Conservation (phyloP, 2,329 filamentous ascomycete species). For the Sphaerostilbella broomeana region DNA sequence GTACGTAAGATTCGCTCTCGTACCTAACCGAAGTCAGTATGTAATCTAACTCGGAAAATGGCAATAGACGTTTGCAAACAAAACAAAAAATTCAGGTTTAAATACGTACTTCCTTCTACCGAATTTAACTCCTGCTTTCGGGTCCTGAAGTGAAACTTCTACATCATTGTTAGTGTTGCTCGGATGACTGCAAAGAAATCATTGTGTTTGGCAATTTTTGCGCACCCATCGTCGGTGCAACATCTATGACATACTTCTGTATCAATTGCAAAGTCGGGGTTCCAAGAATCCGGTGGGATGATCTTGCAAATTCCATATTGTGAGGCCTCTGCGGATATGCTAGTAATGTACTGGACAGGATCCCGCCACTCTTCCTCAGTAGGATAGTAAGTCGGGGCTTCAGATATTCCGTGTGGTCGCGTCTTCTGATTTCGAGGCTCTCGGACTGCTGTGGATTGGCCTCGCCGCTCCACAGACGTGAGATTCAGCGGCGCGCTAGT, state of each 20-base stretch:
- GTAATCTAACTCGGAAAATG: slow-evolving; percentile 13
- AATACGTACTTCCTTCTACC: slow-evolving; percentile 82
- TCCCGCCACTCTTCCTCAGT: slow-evolving; percentile 93
- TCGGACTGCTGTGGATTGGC: slow-evolving; percentile 68
- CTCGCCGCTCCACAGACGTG: slow-evolving; percentile 84
- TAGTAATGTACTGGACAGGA: slow-evolving; percentile 87
- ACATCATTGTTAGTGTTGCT: slow-evolving; percentile 17
- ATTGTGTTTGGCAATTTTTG: background rate
- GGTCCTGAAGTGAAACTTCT: slow-evolving; percentile 96
- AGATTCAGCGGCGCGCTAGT: slow-evolving; percentile 65
- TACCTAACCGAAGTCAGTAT: slow-evolving; percentile 54
- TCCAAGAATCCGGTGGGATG: slow-evolving; percentile 89
- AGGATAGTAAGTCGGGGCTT: slow-evolving; percentile 85
- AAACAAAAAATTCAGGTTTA: slow-evolving; percentile 1
- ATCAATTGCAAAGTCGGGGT: slow-evolving; percentile 91
- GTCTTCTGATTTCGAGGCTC: slow-evolving; percentile 71
- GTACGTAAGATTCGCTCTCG: slow-evolving; percentile 91
- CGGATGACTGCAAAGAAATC: background rate
- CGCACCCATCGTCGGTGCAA: background rate
- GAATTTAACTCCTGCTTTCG: slow-evolving; percentile 95
- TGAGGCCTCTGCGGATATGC: slow-evolving; percentile 77
- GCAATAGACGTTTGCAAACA: slow-evolving; percentile 2
- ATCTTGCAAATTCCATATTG: slow-evolving; percentile 94
- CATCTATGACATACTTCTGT: slow-evolving; percentile 83
- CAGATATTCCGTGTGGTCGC: slow-evolving; percentile 76